Conservation (phyloP, 768 basidiomycete genomes). For the Leccinellum luteum region DNA sequence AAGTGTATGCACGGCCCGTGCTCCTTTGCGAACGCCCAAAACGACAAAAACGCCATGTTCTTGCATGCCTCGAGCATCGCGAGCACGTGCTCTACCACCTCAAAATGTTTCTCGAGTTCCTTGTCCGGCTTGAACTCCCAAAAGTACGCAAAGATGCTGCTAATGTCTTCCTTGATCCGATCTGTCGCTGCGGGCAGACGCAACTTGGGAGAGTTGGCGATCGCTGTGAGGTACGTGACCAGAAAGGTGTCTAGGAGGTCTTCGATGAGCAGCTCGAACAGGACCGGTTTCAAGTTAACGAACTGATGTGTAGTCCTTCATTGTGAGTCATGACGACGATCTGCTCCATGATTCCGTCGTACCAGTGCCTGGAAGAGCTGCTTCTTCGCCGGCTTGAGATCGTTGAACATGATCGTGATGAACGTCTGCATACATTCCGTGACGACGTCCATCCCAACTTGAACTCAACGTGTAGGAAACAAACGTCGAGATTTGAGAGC, state of each 20-base stretch:
- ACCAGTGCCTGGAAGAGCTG: slow-evolving; percentile 87
- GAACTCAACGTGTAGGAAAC: too few relatives aligned
- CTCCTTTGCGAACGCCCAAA: slow-evolving; percentile 89
- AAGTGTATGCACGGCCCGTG: slow-evolving; percentile 92
- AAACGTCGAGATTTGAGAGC: too few relatives aligned
- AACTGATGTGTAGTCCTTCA: slow-evolving; percentile 93
- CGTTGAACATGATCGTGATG: slow-evolving; percentile 94
- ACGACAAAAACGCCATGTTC: slow-evolving; percentile 88
- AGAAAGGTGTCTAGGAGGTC: slow-evolving; percentile 91
- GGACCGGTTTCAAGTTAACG: slow-evolving; percentile 83
- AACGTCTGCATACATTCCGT: slow-evolving; percentile 95
- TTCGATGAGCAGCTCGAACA: slow-evolving; percentile 89
- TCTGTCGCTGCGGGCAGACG: slow-evolving; percentile 84
- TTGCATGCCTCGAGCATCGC: slow-evolving; percentile 82
- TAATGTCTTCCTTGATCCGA: slow-evolving; percentile 79
- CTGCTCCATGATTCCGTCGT: slow-evolving; percentile 83
- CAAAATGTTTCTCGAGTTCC: slow-evolving; percentile 81
- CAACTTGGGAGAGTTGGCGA: slow-evolving; percentile 81
- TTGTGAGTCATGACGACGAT: slow-evolving; percentile 94
- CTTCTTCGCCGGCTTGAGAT: slow-evolving; percentile 84
- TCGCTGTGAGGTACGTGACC: slow-evolving; percentile 83
- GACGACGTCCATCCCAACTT: slow-evolving; percentile 97
- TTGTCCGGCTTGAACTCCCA: slow-evolving; percentile 68
- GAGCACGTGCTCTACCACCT: slow-evolving; percentile 81
- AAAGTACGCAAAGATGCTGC: slow-evolving; percentile 79